Base-by-base conservation (phyloP, 352 stramenopile species). In the Pythium volutum region DNA sequence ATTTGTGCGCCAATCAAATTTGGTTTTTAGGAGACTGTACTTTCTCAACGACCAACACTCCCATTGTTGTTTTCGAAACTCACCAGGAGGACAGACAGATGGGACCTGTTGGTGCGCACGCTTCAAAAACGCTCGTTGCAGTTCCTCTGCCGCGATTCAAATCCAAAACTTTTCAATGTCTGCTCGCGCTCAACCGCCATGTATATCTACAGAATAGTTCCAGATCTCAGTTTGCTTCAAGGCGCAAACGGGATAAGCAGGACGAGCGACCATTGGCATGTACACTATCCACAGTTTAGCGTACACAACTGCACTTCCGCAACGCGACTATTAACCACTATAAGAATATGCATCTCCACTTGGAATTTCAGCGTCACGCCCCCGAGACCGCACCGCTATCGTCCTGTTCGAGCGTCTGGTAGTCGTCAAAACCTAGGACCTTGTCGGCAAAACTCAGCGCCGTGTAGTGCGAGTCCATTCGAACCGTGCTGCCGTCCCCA, bases 401-500 rank as follows among this genome's bases (percentile, higher is more conserved):
- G 15, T 64, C 57, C 2, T 74, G 56, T 16, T 68, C 64, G 3
- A 59, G 46, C 11, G 67, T 49, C 9, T 90, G 77, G 54, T 91
- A 93, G 69, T 95, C 88, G 55, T 96, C 88, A 66, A 97, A 96
- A 16, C 89, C 89, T 2, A 97, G 71, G 0, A 97, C 74, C 38
- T 96, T 88, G 59, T 93, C 79, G 2, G 79, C 84, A 53, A 97
- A 97, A 23, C 47, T 82, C 23, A 83, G 51, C 15, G 82, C 75
- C 4, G 80, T 79, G 59, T 90, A 90, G 11, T 76, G 56, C 42
- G 61, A 10, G 39, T 82, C 78, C 76, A 88, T 78, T 1, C 42
- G 26, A 3, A 67, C 55, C 7, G 66, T 41, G 7, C n/a, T n/a
- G n/a, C 62, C 25, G 6, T 69, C 67, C 11, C 56, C 63, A 7